Base-by-base conservation (phyloP, 2,329 filamentous ascomycete species). In the Stachybotrys echinatus region DNA sequence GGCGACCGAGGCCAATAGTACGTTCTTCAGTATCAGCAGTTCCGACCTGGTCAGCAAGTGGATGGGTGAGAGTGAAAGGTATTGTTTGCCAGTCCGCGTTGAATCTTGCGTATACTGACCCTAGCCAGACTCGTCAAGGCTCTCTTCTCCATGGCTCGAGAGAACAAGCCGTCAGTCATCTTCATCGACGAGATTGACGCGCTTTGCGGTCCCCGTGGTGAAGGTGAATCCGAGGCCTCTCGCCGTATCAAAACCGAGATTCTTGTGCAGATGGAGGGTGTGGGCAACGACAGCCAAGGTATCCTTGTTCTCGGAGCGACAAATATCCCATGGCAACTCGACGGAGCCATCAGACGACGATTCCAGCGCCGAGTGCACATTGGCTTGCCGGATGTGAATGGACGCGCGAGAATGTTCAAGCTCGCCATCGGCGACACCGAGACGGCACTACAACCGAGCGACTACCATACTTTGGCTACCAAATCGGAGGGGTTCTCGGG, bases 41-140 rank as follows among this genome's bases (percentile, higher is more conserved):
- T 95, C 90, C 65, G 94, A 99, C 67, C 70, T 99, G 69, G 94
- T 99, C 53, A 96, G 90, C 69, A 99, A 99, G 68, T 99, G 94
- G 94, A 99, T 99, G 94, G 94, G 94, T 74, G 94, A 99, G 72
- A 95, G 89, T 77, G 94, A 99, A 83, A 84, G 91, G 89, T 95
- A 74, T 18, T n/a, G n/a, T n/a, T n/a, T n/a, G n/a, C n/a, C n/a
- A n/a, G n/a, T n/a, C n/a, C n/a, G n/a, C n/a, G n/a, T n/a, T n/a
- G n/a, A n/a, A n/a, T n/a, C n/a, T n/a, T n/a, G n/a, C n/a, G n/a
- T n/a, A n/a, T n/a, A n/a, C n/a, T 40, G 38, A 40, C 38, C 19
- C 45, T n/a, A n/a, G n/a, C n/a, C 61, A 95, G 91, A 63, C 80
- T 99, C 59, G 94, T 99, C 50, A 97, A 97, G 66, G 88, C 95